Evolutionary conservation across 176 grass and related monocot genomes (phyloP), one percentile per base, ranked within the genome.

Genomic region (Paspalum vaginatum): DNA sequence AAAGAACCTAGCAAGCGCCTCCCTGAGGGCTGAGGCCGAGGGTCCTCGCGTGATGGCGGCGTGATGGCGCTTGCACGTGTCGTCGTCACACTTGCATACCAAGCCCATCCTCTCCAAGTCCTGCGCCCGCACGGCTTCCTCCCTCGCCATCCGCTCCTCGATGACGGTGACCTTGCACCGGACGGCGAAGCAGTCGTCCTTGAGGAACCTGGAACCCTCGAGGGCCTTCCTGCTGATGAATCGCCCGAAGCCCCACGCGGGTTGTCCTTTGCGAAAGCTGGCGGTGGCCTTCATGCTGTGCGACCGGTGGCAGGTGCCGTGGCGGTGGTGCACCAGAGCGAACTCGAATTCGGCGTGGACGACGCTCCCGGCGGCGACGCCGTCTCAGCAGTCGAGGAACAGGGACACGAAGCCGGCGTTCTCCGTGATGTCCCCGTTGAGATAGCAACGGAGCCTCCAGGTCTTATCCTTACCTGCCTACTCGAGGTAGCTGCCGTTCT

Each of bases 381-480:
- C 4, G 0, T 2, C 9, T 13, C 8, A 24, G 57, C 5, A 43
- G 5, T 1, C 1, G 26, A 78, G 25, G 45, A 21, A 65, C 17
- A 78, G 16, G 5, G 75, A 78, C 17, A 78, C 3, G 11, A 40
- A 78, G 17, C 60, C 45, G 60, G 60, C 75, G 75, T 7, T 3
- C 3, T 39, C 45, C 7, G 9, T 6, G 16, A 0, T 1, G 17
- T 2, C 10, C 32, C 50, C 70, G 27, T 55, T 41, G 50, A 39
- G 70, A 26, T 22, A 51, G 60, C 59, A 78, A 37, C 2, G 0
- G 75, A 65, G 21, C 59, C 10, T 27, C 60, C 75, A 78, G 9
- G 60, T 5, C 60, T 78, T 44, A 11, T n/a, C 75, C 75, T 4
- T n/a, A n/a, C 24, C 75, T 2, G 59, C 75, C 43, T 18, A 78